A percentile compares a stretch with the other conserved stretches of the same genome.
Evolutionary conservation across 345 rosid genomes (phyloP).

Genomic region (Bruguiera parviflora): DNA sequence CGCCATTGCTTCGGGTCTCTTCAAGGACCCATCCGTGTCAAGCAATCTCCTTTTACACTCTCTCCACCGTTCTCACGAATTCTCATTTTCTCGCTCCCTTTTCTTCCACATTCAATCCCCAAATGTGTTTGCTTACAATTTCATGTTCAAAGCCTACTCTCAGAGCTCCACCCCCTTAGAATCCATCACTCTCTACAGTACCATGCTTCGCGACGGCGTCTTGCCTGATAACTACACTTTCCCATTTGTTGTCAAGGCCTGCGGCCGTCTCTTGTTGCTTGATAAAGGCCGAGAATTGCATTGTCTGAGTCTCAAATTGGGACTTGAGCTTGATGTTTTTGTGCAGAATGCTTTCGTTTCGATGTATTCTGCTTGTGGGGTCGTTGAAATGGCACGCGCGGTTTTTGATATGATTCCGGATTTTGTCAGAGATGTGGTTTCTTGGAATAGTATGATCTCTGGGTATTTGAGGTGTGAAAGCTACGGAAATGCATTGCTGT

Average conservation of each 20-base stretch:
- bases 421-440: conserved; percentile 14
- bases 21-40: background rate
- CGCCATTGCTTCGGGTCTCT: conserved; percentile 5
- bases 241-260: conserved; percentile 11
- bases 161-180: conserved; percentile 8
- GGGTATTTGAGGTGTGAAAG: conserved; percentile 10
- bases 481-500: conserved; percentile 1
- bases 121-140: conserved; percentile 10
- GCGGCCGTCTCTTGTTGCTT: conserved; percentile 7
- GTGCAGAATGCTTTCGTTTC: conserved; percentile 17
- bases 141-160: conserved; percentile 17
- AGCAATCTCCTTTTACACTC: conserved; percentile 11
- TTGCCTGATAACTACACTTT: conserved; percentile 20
- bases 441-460: conserved; percentile 19
- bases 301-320: conserved; percentile 11
- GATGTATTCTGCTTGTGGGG: conserved; percentile 11
- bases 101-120: conserved; percentile 13
- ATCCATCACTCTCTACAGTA: conserved; percentile 11
- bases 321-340: conserved; percentile 12
- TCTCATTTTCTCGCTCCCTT: conserved; percentile 11
- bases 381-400: conserved; percentile 1
- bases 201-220: conserved; percentile 4
- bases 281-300: conserved; percentile 19
- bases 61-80: background rate
- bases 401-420: conserved; percentile 9